Conservation (phyloP, 768 basidiomycete genomes). For the Phaffia tasmanica region DNA sequence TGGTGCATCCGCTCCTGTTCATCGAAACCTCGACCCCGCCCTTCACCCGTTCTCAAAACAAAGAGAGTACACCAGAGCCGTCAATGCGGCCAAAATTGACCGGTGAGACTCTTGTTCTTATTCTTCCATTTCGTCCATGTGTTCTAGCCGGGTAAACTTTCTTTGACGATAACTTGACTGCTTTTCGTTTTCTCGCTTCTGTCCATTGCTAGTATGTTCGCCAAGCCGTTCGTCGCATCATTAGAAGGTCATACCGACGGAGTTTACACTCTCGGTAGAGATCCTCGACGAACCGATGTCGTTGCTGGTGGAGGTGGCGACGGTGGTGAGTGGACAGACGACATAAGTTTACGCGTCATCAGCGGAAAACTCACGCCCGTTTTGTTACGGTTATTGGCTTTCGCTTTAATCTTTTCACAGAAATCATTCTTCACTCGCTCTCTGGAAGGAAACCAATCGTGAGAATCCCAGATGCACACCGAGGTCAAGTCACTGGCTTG, state of each 20-base stretch:
- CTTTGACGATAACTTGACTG: constrained; percentile 6
- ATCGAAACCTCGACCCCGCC: constrained; percentile 85
- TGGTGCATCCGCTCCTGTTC: constrained; percentile 76
- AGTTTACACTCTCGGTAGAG: constrained; percentile 68
- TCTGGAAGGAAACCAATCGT: constrained; percentile 35
- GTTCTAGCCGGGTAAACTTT: neutral
- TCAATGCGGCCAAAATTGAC: constrained; percentile 94
- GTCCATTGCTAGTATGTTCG: constrained; percentile 61
- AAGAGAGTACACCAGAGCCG: constrained; percentile 80
- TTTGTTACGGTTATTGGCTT: constrained; percentile 5
- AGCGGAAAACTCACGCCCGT: neutral
- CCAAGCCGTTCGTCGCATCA: constrained; percentile 86
- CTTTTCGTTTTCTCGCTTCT: neutral
- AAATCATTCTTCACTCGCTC: constrained; percentile 65
- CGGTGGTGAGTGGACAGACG: constrained; percentile 59
- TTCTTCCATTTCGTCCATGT: neutral
- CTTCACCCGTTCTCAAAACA: constrained; percentile 90
- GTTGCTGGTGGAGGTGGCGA: constrained; percentile 92
- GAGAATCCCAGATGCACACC: constrained; percentile 38
- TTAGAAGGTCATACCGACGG: constrained; percentile 91
- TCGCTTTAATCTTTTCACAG: constrained; percentile 40
- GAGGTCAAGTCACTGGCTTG: constrained; percentile 38
- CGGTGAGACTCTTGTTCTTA: neutral
- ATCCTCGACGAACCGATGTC: constrained; percentile 57
- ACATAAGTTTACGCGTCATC: neutral